Percentiles rank a stretch among this genome's conserved stretches.
Evolutionary conservation across 495 filamentous ascomycete genomes (phyloP).

Genomic region (Lasiosphaeria miniovina): DNA sequence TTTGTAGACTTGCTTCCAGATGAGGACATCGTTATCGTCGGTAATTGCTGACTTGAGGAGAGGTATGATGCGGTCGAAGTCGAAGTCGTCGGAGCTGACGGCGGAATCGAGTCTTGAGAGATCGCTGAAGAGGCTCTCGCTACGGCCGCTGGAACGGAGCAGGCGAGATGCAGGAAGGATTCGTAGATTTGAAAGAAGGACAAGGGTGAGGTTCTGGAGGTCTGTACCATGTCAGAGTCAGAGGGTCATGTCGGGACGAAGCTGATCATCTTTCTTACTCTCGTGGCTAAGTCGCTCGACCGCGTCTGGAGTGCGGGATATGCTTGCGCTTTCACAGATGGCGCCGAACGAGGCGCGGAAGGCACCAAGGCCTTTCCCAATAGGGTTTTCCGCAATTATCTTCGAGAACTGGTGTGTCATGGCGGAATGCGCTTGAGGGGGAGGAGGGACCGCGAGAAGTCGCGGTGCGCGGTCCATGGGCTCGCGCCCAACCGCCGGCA

Average conservation of each 20-base stretch:
- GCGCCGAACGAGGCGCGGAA: conserved; percentile 34
- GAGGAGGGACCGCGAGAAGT: no score
- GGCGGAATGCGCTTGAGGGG: not conserved
- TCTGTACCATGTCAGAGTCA: conserved; percentile 20
- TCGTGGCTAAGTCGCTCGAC: conserved; percentile 29
- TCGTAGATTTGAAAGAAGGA: conserved; percentile 28
- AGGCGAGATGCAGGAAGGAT: conserved; percentile 28
- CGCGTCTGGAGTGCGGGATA: conserved; percentile 24
- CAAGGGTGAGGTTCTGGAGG: conserved; percentile 21
- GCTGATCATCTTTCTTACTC: conserved; percentile 22
- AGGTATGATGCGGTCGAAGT: conserved; percentile 32
- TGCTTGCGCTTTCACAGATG: conserved; percentile 22
- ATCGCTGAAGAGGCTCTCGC: conserved; percentile 24
- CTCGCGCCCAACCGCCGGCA: conserved; percentile 4
- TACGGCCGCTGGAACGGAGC: conserved; percentile 20
- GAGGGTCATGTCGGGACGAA: conserved; percentile 11
- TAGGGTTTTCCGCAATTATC: conserved; percentile 35
- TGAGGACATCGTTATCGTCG: conserved; percentile 23
- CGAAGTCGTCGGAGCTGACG: conserved; percentile 34
- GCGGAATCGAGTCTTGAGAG: conserved; percentile 26
- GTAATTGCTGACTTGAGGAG: conserved; percentile 31
- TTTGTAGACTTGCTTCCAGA: conserved; percentile 33
- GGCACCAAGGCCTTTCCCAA: conserved; percentile 34
- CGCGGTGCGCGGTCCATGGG: not conserved
- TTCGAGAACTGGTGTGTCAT: conserved; percentile 26